phyloP scores from a whole-genome alignment of 2,329 filamentous ascomycete species.

The Chaetomium globosum region DNA sequence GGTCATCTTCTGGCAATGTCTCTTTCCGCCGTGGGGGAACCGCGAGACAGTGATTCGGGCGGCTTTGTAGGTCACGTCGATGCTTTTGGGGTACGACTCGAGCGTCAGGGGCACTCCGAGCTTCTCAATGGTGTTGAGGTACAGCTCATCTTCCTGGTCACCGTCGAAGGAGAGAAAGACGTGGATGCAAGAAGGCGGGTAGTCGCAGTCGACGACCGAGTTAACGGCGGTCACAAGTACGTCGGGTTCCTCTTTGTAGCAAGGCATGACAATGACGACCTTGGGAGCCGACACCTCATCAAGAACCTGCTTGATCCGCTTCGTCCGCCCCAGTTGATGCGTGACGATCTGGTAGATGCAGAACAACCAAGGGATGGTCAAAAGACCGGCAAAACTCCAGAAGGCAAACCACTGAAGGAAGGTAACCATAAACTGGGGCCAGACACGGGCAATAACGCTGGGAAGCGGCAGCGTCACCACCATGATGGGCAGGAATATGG shows the following conservation, averaged over 20 bases:
- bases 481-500: constrained; percentile 91
- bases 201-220: constrained; percentile 91
- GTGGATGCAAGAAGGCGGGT: constrained; percentile 88
- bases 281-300: constrained; percentile 88
- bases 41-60: constrained; percentile 87
- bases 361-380: constrained; percentile 89
- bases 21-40: constrained; percentile 90
- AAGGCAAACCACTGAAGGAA: constrained; percentile 94
- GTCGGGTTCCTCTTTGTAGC: constrained; percentile 87
- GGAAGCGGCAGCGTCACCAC: constrained; percentile 87
- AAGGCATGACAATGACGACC: constrained; percentile 94
- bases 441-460: constrained; percentile 67
- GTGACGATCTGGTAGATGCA: constrained; percentile 91
- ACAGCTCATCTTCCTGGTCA: constrained; percentile 83
- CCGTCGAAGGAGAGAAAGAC: constrained; percentile 96
- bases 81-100: constrained; percentile 81
- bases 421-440: constrained; percentile 68
- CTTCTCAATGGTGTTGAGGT: constrained; percentile 80
- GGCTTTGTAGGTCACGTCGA: constrained; percentile 82
- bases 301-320: constrained; percentile 79
- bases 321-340: constrained; percentile 78
- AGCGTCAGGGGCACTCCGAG: constrained; percentile 79
- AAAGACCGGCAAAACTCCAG: constrained; percentile 82
- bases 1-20: constrained; percentile 89
- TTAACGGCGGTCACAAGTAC: constrained; percentile 83